Evolutionary conservation across 805 yeast genomes (phyloP).

Genomic region (Saccharomycopsis javanensis): DNA sequence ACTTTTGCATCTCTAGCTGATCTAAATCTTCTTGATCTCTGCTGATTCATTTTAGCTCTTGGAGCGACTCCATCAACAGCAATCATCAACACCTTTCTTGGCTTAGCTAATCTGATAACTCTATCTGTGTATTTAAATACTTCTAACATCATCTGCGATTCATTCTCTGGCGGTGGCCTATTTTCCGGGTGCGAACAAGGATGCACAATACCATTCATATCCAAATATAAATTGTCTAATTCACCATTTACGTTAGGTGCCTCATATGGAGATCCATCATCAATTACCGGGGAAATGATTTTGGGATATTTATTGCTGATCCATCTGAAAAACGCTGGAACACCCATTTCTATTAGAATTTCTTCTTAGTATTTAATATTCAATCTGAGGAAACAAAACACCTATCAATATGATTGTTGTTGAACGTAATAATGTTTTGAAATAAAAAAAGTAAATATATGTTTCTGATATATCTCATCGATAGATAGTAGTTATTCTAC

Average conservation of each 20-base stretch:
- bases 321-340: slow-evolving; percentile 97
- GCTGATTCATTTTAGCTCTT: slow-evolving; percentile 96
- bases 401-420: no score
- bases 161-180: slow-evolving; percentile 91
- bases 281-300: slow-evolving; percentile 82
- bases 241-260: slow-evolving; percentile 93
- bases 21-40: slow-evolving; percentile 85
- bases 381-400: no score
- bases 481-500: no score
- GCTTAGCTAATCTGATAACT: slow-evolving; percentile 88
- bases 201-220: slow-evolving; percentile 98
- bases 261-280: slow-evolving; percentile 57
- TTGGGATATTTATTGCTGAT: slow-evolving; percentile 87
- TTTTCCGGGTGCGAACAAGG: slow-evolving; percentile 99
- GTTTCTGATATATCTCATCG: no score
- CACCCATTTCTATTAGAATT: slow-evolving; percentile 79
- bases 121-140: slow-evolving; percentile 88
- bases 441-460: no score
- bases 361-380: neutral
- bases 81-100: slow-evolving; percentile 83
- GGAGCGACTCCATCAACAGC: slow-evolving; percentile 99
- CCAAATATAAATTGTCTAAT: slow-evolving; percentile 83
- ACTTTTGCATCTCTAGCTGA: slow-evolving; percentile 83
- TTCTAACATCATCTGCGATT: slow-evolving; percentile 93
- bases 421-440: no score